Base-by-base conservation (phyloP, 2,329 filamentous ascomycete genomes). In the Harringtonia aguacate region DNA sequence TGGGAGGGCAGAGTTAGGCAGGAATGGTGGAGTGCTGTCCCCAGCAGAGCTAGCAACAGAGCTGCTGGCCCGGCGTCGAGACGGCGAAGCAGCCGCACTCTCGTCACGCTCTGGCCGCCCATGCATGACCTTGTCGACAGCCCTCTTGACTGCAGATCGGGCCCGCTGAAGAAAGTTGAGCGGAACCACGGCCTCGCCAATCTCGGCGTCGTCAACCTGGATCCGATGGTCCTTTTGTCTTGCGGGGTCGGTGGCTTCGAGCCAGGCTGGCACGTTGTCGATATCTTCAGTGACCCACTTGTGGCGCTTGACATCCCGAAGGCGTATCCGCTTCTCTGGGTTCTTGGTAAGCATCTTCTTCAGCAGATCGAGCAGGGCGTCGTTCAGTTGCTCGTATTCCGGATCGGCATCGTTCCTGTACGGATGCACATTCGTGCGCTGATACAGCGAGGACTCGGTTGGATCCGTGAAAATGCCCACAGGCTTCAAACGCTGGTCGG, bases 291-390 rank as follows among this genome's bases (percentile, higher is more conserved):
- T 71, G 15, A 97, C 83, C 92, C 92, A 98, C 6, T 83, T 81
- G 58, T 98, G 92, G 48, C 85, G 82, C 61, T 97, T 97, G 55
- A 97, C 90, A 54, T 95, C 90, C 48, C 82, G 80, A 41, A 98
- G 69, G 8, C 86, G 84, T 55, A 98, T 95, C 33, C 92, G 81
- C 62, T 89, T 81, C 27, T 84, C 74, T 1, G 90, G 89, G 56
- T 97, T 87, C 64, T 97, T 98, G 53, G 76, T 81, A 46, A 98
- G 73, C 66, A 98, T 80, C 52, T 81, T 78, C 39, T 69, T 72
- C 24, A 98, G 65, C 13, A 98, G 70, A 58, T 98, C 86, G 43
- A 80, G 73, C 9, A 98, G 67, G 12, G 84, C 73, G 38, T 87
- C 81, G 50, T 90, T 85, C 27, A 98, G 77, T 13, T 86, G 78